Evolutionary conservation across 2,329 filamentous ascomycete species (phyloP).

Genomic region (Rhexocercosporidium sp.): DNA sequence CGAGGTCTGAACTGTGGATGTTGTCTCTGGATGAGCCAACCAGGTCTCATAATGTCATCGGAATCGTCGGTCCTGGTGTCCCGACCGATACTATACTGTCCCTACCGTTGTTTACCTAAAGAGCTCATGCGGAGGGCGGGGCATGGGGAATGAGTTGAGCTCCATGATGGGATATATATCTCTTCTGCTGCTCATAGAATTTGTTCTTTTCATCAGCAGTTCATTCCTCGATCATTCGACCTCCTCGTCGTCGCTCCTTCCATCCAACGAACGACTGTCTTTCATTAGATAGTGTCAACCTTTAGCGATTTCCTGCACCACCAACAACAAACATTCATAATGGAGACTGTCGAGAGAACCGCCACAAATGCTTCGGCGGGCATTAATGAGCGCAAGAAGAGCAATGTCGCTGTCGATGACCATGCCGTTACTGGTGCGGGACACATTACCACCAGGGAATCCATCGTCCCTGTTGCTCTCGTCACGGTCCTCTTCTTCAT

Average conservation of each 20-base stretch:
- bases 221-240: not conserved
- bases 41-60: not conserved
- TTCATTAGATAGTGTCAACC: not conserved
- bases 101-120: conserved; percentile 6
- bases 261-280: not conserved
- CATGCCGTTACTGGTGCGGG: conserved; percentile 64
- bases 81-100: not conserved
- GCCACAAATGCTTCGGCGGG: not conserved
- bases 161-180: conserved; percentile 14
- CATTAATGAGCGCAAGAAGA: not conserved
- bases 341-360: conserved; percentile 1
- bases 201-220: not conserved
- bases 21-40: not conserved
- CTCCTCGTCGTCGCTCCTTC: not conserved
- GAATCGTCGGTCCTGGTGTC: not conserved
- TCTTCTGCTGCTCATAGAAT: not conserved
- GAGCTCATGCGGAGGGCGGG: conserved; percentile 6
- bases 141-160: conserved; percentile 2
- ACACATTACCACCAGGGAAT: conserved; percentile 71
- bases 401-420: conserved; percentile 53
- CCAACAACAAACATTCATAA: not conserved
- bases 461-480: conserved; percentile 49
- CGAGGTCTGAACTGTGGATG: conserved; percentile 5
- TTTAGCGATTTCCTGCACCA: not conserved
- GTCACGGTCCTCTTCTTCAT: conserved; percentile 84